A percentile compares a stretch with the other conserved stretches of the same genome.
phyloP scores from a whole-genome alignment of 2,329 filamentous ascomycete genomes.

The Fusarium incarnatum region DNA sequence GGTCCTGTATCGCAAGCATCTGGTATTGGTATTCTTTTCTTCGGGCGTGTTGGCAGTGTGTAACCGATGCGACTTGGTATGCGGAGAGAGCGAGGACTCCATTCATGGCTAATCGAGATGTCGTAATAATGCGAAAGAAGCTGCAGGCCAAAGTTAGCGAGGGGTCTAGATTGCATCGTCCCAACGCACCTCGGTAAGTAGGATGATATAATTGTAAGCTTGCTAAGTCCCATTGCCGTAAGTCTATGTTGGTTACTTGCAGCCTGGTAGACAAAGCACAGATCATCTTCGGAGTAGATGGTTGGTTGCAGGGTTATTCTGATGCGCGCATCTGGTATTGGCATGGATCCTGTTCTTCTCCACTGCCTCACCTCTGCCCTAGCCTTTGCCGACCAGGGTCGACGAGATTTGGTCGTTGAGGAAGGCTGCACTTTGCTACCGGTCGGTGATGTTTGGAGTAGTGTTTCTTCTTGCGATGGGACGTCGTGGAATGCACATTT shows the following conservation, averaged over 20 bases:
- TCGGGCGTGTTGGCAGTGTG: constrained; percentile 22
- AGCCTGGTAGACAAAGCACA: constrained; percentile 31
- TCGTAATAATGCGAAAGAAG: constrained; percentile 23
- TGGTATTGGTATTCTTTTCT: constrained; percentile 32
- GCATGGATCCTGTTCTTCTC: constrained; percentile 32
- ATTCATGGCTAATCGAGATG: constrained; percentile 28
- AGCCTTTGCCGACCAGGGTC: constrained; percentile 29
- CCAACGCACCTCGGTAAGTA: constrained; percentile 25
- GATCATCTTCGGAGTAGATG: constrained; percentile 29
- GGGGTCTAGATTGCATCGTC: too few species aligned
- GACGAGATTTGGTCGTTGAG: constrained; percentile 1
- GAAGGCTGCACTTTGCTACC: neutral
- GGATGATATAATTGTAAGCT: constrained; percentile 24
- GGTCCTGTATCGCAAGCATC: constrained; percentile 29
- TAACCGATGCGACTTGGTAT: constrained; percentile 26
- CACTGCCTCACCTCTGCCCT: constrained; percentile 34
- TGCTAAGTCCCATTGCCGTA: constrained; percentile 20
- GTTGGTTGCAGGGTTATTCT: constrained; percentile 25
- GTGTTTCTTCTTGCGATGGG: constrained; percentile 9
- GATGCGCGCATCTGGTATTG: constrained; percentile 19
- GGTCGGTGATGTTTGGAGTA: neutral
- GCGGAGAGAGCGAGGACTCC: constrained; percentile 26
- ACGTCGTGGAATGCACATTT: constrained; percentile 30
- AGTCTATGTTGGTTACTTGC: constrained; percentile 26
- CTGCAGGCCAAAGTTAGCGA: neutral